phyloP scores from a whole-genome alignment of 345 rosid species.

The Dimocarpus longan region DNA sequence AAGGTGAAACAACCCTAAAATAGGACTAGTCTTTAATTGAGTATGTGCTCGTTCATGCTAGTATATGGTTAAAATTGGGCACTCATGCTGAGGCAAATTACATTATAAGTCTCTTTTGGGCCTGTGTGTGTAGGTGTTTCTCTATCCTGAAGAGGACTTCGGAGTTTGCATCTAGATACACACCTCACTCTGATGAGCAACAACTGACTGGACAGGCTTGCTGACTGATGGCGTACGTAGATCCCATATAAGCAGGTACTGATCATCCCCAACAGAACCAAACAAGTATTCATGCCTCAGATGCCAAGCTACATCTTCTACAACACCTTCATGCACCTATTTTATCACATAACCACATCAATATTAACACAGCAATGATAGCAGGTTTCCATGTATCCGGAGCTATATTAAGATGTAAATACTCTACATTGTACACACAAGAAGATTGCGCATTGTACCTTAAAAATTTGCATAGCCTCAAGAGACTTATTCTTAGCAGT shows the following conservation, averaged over 20 bases:
- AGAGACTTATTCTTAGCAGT: constrained; percentile 77
- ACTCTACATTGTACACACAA: no score
- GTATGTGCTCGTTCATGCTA: not conserved
- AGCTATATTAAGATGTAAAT: not conserved
- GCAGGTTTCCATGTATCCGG: not conserved
- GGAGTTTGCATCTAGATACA: not conserved
- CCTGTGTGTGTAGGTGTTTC: not conserved
- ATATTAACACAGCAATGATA: not conserved
- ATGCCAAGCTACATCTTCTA: constrained; percentile 99
- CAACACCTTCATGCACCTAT: constrained; percentile 99
- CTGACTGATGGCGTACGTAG: constrained; percentile 66
- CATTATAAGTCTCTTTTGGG: not conserved
- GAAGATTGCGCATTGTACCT: constrained; percentile 39
- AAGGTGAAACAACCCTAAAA: no score
- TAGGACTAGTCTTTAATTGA: no score
- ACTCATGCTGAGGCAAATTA: not conserved
- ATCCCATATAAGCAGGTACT: constrained; percentile 91
- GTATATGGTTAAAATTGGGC: not conserved
- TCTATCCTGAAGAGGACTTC: not conserved
- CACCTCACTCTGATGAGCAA: constrained; percentile 98
- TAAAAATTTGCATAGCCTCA: constrained; percentile 84
- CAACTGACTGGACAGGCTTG: constrained; percentile 85
- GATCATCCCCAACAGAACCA: constrained; percentile 99
- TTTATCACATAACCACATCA: constrained; percentile 7
- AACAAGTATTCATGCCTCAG: constrained; percentile 89